Base-by-base conservation (phyloP, 192 early-diverging fungal genomes). In the Tieghemiomyces parasiticus region DNA sequence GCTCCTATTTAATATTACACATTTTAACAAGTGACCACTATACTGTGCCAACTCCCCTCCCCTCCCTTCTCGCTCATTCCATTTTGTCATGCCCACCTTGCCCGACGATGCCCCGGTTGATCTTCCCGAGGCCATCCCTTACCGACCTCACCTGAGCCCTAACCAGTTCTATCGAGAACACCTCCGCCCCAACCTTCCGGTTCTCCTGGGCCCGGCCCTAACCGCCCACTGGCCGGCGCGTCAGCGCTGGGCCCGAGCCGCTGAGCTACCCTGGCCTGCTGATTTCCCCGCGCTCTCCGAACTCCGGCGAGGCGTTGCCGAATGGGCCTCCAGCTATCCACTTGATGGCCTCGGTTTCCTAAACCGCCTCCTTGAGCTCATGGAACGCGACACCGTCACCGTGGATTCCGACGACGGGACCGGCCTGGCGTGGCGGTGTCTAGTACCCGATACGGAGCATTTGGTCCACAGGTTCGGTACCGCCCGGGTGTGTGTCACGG, bases 131-230 rank as follows among this genome's bases (percentile, higher is more conserved):
- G n/a, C n/a, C n/a, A n/a, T n/a, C n/a, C n/a, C n/a, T n/a, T n/a
- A n/a, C n/a, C n/a, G n/a, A n/a, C n/a, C n/a, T n/a, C n/a, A n/a
- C n/a, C n/a, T n/a, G n/a, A n/a, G n/a, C n/a, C n/a, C n/a, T n/a
- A n/a, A n/a, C n/a, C n/a, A 6, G 85, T 78, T 52, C 26, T 14
- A 20, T 9, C 2, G 9, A 0, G 26, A 28, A 2, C 28, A 26
- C 9, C 63, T 79, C 44, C 58, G 65, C 10, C 70, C 74, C 20
- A 81, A 81, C 63, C 32, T 61, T 10, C 79, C 79, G 10, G 73
- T 74, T 2, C 44, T 81, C 42, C 67, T 81, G 51, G 79, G 77
- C 0, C 71, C 79, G 9, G 34, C 59, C 0, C 51, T 74, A 30
- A 77, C 74, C 19, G 4, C 51, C 51, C 29, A 69, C 47, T 24